Percentiles rank a stretch among this genome's conserved stretches.
These are phyloP conservation scores for Gaultheria prostrata DNA, from an alignment of 148 eudicot species.

Conservation along the genomic window DNA sequence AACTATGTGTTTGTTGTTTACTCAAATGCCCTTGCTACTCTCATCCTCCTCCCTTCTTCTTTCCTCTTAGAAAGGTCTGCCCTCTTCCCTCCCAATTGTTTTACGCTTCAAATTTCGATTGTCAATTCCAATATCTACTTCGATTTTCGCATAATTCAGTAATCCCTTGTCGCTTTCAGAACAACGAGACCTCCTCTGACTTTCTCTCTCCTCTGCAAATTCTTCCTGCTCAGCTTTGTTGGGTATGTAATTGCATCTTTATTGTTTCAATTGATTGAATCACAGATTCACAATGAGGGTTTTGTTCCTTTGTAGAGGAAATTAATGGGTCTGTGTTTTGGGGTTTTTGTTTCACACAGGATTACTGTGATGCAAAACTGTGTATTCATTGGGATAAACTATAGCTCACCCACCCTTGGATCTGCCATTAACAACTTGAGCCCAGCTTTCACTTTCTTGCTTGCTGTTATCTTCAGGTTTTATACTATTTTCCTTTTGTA, in stretches of 20 bases:
- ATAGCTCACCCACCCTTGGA: constrained; percentile 55
- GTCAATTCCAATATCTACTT: neutral
- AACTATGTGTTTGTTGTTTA: constrained; percentile 38
- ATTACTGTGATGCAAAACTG: constrained; percentile 41
- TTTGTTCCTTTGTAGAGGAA: neutral
- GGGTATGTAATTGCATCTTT: constrained; percentile 18
- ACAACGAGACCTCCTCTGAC: constrained; percentile 30
- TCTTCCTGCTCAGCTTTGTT: constrained; percentile 40
- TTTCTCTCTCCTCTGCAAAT: constrained; percentile 28
- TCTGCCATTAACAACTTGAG: constrained; percentile 49
- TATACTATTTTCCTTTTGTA: neutral
- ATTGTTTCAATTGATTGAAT: neutral
- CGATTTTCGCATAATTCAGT: neutral
- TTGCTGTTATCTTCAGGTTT: constrained; percentile 53
- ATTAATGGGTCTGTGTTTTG: neutral
- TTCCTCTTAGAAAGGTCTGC: constrained; percentile 26
- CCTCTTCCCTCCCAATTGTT: neutral
- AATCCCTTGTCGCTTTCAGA: constrained; percentile 14
- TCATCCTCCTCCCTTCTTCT: constrained; percentile 36
- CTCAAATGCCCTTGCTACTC: constrained; percentile 44
- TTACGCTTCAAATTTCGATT: neutral
- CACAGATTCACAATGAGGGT: neutral
- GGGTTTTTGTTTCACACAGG: constrained; percentile 12
- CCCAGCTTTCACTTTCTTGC: constrained; percentile 57
- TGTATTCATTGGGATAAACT: constrained; percentile 42